These are phyloP conservation scores for Pinus tabuliformis DNA, from an alignment of 75 land plant species.

Conservation along the genomic window DNA sequence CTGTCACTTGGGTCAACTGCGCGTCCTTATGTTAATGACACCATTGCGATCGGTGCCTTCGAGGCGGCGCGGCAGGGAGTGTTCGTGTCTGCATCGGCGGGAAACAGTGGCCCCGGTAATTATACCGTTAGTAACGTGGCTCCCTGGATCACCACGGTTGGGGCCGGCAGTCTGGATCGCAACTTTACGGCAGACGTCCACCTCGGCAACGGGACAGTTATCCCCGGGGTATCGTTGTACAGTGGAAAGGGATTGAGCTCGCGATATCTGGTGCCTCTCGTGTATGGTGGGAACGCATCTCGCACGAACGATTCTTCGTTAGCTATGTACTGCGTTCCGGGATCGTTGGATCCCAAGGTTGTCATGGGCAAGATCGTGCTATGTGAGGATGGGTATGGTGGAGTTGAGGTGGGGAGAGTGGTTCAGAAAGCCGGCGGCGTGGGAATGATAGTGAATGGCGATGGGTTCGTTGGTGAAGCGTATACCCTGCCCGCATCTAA, in stretches of 20 bases:
- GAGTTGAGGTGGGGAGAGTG: constrained; percentile 64
- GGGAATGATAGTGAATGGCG: constrained; percentile 91
- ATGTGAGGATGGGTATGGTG: constrained; percentile 63
- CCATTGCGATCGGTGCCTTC: constrained; percentile 89
- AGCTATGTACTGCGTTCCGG: constrained; percentile 55
- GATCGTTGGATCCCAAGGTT: constrained; percentile 44
- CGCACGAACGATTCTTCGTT: constrained; percentile 43
- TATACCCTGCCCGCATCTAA: constrained; percentile 76
- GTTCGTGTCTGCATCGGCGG: constrained; percentile 88
- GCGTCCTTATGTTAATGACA: constrained; percentile 60
- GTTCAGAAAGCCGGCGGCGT: constrained; percentile 69
- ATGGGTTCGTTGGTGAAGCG: constrained; percentile 79
- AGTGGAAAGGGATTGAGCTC: constrained; percentile 34
- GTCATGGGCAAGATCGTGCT: constrained; percentile 69
- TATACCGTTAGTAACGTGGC: constrained; percentile 77
- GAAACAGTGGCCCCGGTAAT: constrained; percentile 76
- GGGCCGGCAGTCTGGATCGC: constrained; percentile 83
- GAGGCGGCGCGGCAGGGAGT: constrained; percentile 70
- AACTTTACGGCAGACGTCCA: constrained; percentile 75
- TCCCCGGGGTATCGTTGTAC: constrained; percentile 59
- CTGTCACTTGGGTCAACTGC: constrained; percentile 9
- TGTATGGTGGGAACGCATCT: constrained; percentile 47
- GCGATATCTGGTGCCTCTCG: constrained; percentile 30
- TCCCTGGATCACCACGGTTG: constrained; percentile 93
- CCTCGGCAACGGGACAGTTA: constrained; percentile 56